A percentile compares a stretch with the other conserved stretches of the same genome.
These are phyloP conservation scores for Citrus sp. DNA, from an alignment of 345 rosid genomes.

Conservation along the genomic window DNA sequence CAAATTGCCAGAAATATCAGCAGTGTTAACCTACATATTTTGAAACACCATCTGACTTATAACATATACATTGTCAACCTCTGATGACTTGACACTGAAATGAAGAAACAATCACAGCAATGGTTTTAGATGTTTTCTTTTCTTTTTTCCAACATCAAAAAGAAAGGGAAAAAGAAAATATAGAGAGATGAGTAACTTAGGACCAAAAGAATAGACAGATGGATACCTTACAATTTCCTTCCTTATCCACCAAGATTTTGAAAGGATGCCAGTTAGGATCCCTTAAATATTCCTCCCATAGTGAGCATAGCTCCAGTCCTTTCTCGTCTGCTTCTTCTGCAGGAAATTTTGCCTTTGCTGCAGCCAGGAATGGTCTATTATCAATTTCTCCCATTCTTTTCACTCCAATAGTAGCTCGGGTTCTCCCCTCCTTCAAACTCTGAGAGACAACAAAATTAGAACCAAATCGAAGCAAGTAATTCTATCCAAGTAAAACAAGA, in stretches of 20 bases:
- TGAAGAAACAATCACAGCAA: not conserved
- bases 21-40: not conserved
- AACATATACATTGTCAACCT: not conserved
- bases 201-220: not conserved
- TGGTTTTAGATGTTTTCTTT: not conserved
- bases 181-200: not conserved
- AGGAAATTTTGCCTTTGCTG: slow-evolving; percentile 35
- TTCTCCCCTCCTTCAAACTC: slow-evolving; percentile 17
- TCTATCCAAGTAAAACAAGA: not conserved
- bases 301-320: slow-evolving; percentile 33
- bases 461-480: not conserved
- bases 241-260: slow-evolving; percentile 21
- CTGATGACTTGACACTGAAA: not conserved
- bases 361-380: slow-evolving; percentile 32
- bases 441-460: slow-evolving; percentile 22
- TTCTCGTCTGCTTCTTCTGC: slow-evolving; percentile 36
- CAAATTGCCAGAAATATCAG: not conserved
- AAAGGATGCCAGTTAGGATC: slow-evolving; percentile 59
- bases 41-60: not conserved
- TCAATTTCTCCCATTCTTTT: slow-evolving; percentile 66
- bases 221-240: slow-evolving; percentile 31
- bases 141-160: not conserved
- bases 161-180: not conserved
- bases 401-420: slow-evolving; percentile 29
- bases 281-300: slow-evolving; percentile 39